Conservation (phyloP, 768 basidiomycete genomes). For the Mycena indigotica region DNA sequence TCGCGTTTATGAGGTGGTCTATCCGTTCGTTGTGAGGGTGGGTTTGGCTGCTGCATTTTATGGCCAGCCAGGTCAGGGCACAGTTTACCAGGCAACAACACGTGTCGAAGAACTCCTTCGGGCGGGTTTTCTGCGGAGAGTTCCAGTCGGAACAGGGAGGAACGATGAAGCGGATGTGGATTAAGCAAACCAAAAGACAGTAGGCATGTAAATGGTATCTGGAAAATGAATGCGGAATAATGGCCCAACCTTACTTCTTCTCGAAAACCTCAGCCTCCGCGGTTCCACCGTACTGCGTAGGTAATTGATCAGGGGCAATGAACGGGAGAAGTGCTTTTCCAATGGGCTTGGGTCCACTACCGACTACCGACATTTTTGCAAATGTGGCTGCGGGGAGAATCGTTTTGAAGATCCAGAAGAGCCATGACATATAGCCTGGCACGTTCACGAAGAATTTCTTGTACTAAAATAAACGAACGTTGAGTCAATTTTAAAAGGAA, state of each 20-base stretch:
- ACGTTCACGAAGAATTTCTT: constrained; percentile 85
- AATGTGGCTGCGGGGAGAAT: constrained; percentile 72
- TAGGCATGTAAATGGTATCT: too few species aligned
- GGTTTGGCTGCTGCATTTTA: constrained; percentile 15
- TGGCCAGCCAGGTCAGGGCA: constrained; percentile 21
- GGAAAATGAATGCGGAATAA: too few species aligned
- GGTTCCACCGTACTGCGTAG: constrained; percentile 70
- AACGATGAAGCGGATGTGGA: background rate
- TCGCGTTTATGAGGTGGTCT: constrained; percentile 13
- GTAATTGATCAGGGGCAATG: constrained; percentile 61
- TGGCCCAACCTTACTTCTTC: background rate
- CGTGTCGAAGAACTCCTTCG: background rate
- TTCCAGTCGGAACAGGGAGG: background rate
- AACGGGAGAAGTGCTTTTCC: constrained; percentile 59
- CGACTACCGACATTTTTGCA: constrained; percentile 81
- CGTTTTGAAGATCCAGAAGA: constrained; percentile 84
- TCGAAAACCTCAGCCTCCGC: constrained; percentile 38
- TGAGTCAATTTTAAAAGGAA: background rate
- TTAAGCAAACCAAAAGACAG: background rate
- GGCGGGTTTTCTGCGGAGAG: constrained; percentile 4
- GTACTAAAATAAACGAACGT: constrained; percentile 42
- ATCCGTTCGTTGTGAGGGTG: constrained; percentile 9
- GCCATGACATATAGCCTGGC: constrained; percentile 73
- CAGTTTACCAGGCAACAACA: constrained; percentile 6
- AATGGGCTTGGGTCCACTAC: constrained; percentile 60